Percentiles rank a stretch among this genome's conserved stretches.
Evolutionary conservation across 345 rosid species (phyloP).

Genomic region (Conringia planisiliqua): DNA sequence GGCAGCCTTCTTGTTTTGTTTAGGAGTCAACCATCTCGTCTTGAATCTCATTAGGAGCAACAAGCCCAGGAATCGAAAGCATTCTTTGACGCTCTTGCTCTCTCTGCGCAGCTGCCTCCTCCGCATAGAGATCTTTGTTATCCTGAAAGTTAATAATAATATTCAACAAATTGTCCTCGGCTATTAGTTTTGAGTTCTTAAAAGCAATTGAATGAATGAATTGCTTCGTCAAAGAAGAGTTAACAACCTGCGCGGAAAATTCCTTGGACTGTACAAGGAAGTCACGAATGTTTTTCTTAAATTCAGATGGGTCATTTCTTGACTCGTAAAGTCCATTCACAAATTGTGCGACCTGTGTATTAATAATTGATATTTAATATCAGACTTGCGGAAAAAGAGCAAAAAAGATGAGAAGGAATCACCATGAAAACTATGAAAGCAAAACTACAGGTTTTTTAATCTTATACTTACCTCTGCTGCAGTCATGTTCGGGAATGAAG

Average conservation of each 20-base stretch:
- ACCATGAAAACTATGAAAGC: neutral
- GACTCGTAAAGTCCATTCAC: conserved; percentile 85
- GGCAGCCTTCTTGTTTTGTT: conserved; percentile 5
- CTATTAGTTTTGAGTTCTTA: neutral
- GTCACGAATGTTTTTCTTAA: conserved; percentile 89
- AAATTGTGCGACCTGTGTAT: conserved; percentile 76
- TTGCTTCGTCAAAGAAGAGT: neutral
- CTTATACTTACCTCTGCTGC: conserved; percentile 56
- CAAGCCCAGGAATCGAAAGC: conserved; percentile 77
- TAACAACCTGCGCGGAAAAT: conserved; percentile 71
- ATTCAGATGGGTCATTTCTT: conserved; percentile 68
- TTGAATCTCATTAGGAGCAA: conserved; percentile 76
- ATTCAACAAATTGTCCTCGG: neutral
- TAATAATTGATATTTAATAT: conserved; percentile 1
- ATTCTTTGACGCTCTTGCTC: conserved; percentile 71
- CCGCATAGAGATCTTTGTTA: conserved; percentile 80
- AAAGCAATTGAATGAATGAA: neutral
- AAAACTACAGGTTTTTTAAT: neutral
- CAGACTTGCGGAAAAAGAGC: neutral
- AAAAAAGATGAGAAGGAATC: neutral
- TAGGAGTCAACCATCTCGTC: conserved; percentile 82
- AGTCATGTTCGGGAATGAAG: conserved; percentile 98
- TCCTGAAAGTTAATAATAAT: conserved; percentile 40
- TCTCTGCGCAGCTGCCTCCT: conserved; percentile 76
- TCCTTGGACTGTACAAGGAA: conserved; percentile 88